A percentile compares a stretch with the other conserved stretches of the same genome.
Conservation (phyloP, 1,284 basidiomycete species). For the Papiliotrema fonsecae region DNA sequence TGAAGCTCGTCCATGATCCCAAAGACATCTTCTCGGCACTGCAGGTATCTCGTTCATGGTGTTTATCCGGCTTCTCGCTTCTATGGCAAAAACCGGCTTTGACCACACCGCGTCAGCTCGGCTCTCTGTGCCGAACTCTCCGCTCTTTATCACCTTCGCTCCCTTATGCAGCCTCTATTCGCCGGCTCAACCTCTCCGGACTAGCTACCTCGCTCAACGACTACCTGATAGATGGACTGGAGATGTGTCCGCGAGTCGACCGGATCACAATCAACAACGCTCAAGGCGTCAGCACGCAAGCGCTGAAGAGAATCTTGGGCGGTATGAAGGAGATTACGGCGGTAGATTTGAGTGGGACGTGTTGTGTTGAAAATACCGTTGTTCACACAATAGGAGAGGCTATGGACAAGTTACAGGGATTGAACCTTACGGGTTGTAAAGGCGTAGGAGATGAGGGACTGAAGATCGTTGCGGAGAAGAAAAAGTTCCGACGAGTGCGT, state of each 20-base stretch:
- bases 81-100: constrained; percentile 89
- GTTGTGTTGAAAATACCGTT: constrained; percentile 64
- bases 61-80: constrained; percentile 88
- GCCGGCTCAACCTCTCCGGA: constrained; percentile 81
- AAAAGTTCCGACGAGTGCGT: constrained; percentile 63
- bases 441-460: constrained; percentile 75
- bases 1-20: constrained; percentile 72
- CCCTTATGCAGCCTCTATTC: constrained; percentile 80
- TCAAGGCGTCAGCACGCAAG: constrained; percentile 62
- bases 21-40: constrained; percentile 71
- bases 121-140: constrained; percentile 26
- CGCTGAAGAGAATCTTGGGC: constrained; percentile 65
- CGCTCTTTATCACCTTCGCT: constrained; percentile 60
- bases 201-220: constrained; percentile 71
- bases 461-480: constrained; percentile 66
- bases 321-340: constrained; percentile 74
- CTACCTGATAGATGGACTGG: constrained; percentile 68
- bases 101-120: constrained; percentile 54
- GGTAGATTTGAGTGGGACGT: constrained; percentile 77
- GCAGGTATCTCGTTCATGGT: constrained; percentile 87
- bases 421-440: constrained; percentile 84
- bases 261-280: constrained; percentile 88
- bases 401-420: constrained; percentile 78
- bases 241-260: constrained; percentile 77
- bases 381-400: constrained; percentile 65